Base-by-base conservation (phyloP, 75 land plant species). In the Isoetes taiwanensis region DNA sequence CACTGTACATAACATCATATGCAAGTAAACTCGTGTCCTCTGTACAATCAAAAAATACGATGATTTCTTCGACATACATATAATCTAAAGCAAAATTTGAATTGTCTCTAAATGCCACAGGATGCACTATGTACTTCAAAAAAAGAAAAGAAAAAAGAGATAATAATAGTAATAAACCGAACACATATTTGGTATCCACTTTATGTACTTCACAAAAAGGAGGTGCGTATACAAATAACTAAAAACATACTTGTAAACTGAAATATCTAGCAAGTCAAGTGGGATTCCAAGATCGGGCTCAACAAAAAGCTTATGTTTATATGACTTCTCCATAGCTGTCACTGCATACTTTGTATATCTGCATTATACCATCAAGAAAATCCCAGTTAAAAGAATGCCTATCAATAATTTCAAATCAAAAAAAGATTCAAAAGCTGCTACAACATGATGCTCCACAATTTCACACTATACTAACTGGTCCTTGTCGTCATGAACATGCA, bases 251-350 rank as follows among this genome's bases (percentile, higher is more conserved):
- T 84, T 87, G 73, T 93, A 93, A 4, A 81, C 80, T 70, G 83
- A 83, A 63, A 93, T 63, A 59, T 93, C 98, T 56, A 93, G 85
- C 4, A 93, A 74, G 65, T 93, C 98, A 43, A 93, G 77, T 0
- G 98, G 98, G 63, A 93, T 84, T 41, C 98, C 98, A 58, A 93
- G 85, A 59, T 93, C 98, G 21, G 83, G 76, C 54, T 86, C 95
- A 21, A 77, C 78, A 66, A 63, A 64, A 23, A 93, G 75, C 67
- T 84, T 64, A 26, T 93, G 98, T 67, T 87, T 93, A 63, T 74
- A 65, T 30, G 46, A 71, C 58, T 79, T 87, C 76, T 93, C 98
- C 63, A 93, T 62, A 10, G 98, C 78, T 1, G 89, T 83, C 21
- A 87, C 75, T 12, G 77, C 34, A 57, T 93, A 93, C 74, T 63